phyloP scores from a whole-genome alignment of 2,329 filamentous ascomycete genomes.

The Clonostachys byssicola region DNA sequence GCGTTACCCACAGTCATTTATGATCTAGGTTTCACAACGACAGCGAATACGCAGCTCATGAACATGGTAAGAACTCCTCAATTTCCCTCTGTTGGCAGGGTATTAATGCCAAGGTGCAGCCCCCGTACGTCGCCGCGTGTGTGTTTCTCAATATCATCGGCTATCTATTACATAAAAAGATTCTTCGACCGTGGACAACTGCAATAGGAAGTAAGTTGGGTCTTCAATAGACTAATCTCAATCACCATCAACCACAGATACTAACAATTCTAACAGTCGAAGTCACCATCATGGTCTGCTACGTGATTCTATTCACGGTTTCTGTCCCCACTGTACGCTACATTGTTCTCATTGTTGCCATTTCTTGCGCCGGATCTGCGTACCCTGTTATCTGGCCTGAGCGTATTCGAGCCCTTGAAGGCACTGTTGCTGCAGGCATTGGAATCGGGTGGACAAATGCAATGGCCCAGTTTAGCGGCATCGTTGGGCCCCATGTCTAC shows the following conservation, averaged over 20 bases:
- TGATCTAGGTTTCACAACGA: conserved; percentile 16
- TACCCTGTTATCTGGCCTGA: conserved; percentile 33
- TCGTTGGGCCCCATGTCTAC: conserved; percentile 32
- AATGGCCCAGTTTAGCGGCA: conserved; percentile 25
- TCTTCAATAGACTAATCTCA: not conserved
- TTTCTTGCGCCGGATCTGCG: conserved; percentile 28
- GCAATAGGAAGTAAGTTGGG: conserved; percentile 5
- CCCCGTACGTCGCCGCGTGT: conserved; percentile 13
- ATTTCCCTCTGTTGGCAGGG: too few species aligned
- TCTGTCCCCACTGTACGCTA: conserved; percentile 26
- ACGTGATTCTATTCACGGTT: conserved; percentile 29
- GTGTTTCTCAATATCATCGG: conserved; percentile 13
- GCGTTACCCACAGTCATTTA: conserved; percentile 18
- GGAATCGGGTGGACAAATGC: conserved; percentile 29
- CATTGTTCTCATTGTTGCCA: conserved; percentile 31
- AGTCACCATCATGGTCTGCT: conserved; percentile 25
- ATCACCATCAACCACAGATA: not conserved
- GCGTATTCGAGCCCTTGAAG: conserved; percentile 28
- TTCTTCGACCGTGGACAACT: conserved; percentile 13
- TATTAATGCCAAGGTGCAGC: not conserved
- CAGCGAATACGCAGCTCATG: conserved; percentile 18
- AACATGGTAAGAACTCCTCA: conserved; percentile 9
- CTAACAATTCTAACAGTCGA: conserved; percentile 12
- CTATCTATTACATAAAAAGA: conserved; percentile 11
- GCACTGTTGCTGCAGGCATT: conserved; percentile 28